A percentile compares a stretch with the other conserved stretches of the same genome.
These are phyloP conservation scores for Globisporangium recalcitrans DNA, from an alignment of 352 stramenopile genomes.

Conservation along the genomic window DNA sequence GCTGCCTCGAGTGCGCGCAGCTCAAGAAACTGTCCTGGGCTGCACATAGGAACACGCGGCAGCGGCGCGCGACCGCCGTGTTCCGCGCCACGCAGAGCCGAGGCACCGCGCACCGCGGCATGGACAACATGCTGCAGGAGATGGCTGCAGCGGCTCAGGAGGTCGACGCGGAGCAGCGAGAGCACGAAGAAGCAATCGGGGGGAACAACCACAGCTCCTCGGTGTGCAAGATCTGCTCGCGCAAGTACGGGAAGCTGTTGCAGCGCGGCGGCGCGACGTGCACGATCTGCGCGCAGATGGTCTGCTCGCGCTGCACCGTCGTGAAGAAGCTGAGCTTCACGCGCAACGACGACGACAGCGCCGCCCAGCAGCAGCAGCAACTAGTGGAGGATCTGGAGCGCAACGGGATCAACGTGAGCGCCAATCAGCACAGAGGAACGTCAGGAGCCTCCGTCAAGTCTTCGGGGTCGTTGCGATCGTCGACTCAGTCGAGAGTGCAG, in stretches of 20 bases:
- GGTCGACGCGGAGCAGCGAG: conserved; percentile 18
- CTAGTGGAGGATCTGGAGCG: conserved; percentile 11
- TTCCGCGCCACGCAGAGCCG: conserved; percentile 16
- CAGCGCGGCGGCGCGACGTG: conserved; percentile 24
- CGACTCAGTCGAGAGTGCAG: conserved; percentile 6
- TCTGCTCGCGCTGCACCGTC: conserved; percentile 39
- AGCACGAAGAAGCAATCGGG: background rate
- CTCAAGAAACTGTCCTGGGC: conserved; percentile 62
- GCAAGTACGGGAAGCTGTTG: conserved; percentile 21
- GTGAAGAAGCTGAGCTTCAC: conserved; percentile 46
- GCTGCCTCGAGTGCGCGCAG: conserved; percentile 43
- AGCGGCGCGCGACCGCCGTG: conserved; percentile 17
- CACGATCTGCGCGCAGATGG: conserved; percentile 29
- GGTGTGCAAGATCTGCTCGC: conserved; percentile 14
- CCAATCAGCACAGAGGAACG: background rate
- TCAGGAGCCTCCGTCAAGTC: conserved; percentile 5
- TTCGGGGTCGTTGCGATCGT: background rate
- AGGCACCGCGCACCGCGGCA: too few relatives aligned
- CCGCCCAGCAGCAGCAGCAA: background rate
- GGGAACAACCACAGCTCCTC: background rate
- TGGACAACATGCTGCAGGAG: conserved; percentile 23
- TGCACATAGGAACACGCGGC: conserved; percentile 21
- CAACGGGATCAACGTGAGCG: conserved; percentile 2
- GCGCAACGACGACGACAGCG: conserved; percentile 12
- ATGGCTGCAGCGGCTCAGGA: conserved; percentile 18